Percentiles rank a stretch among this genome's conserved stretches.
Evolutionary conservation across 1,139 yeast genomes (phyloP).

Genomic region (Barnettozyma hawaiiensis): DNA sequence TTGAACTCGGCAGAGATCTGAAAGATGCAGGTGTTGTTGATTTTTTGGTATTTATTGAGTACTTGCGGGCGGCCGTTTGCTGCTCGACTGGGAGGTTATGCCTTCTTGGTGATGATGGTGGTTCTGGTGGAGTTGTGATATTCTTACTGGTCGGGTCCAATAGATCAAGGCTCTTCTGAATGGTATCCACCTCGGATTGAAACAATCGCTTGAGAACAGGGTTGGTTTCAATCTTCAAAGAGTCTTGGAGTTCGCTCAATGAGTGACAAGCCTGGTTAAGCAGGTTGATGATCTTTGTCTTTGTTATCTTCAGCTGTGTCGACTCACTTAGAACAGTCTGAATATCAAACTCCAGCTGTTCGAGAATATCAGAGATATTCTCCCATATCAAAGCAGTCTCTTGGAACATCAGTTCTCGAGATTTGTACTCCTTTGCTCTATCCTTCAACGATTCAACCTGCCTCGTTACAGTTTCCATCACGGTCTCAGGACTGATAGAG

Average conservation of each 20-base stretch:
- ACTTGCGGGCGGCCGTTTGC: neutral
- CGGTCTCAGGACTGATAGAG: constrained; percentile 13
- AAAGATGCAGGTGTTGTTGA: neutral
- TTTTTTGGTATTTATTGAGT: neutral
- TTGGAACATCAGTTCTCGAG: constrained; percentile 21
- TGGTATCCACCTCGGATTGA: constrained; percentile 14
- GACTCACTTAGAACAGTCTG: constrained; percentile 15
- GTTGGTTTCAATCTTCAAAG: constrained; percentile 3
- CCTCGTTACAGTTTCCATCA: constrained; percentile 26
- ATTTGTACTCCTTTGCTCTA: constrained; percentile 18
- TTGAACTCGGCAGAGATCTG: neutral
- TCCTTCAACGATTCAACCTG: constrained; percentile 29
- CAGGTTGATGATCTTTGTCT: constrained; percentile 17
- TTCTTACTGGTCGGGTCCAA: constrained; percentile 8
- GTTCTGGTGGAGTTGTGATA: neutral
- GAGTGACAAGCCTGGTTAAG: constrained; percentile 11
- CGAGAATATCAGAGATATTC: constrained; percentile 30
- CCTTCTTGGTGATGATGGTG: neutral
- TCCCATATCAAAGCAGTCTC: constrained; percentile 35
- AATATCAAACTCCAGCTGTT: constrained; percentile 18
- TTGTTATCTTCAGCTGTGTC: constrained; percentile 17
- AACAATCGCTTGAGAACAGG: constrained; percentile 13
- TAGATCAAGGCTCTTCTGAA: constrained; percentile 14
- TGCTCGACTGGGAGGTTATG: neutral
- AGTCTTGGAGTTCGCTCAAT: constrained; percentile 2